Conservation (phyloP, 306 rosid species). For the Purshia tridentata region DNA sequence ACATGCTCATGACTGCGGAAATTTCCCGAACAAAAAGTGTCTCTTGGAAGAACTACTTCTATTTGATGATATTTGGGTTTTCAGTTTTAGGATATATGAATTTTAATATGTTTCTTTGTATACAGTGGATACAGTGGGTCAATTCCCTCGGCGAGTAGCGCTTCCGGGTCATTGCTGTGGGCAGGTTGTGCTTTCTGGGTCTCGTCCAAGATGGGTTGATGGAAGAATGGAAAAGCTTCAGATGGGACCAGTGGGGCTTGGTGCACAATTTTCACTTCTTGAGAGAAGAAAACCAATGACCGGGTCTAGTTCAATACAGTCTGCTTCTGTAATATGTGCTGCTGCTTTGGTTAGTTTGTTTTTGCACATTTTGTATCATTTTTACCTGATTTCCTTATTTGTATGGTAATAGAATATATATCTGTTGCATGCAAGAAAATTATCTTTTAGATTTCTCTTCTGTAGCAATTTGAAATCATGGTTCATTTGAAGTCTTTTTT, state of each 20-base stretch:
- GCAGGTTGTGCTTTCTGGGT: slow-evolving; percentile 7
- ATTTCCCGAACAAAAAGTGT: not conserved
- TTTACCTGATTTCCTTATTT: slow-evolving; percentile 5
- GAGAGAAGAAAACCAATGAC: slow-evolving; percentile 16
- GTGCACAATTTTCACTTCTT: slow-evolving; percentile 4
- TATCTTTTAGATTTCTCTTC: not conserved
- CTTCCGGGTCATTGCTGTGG: no score
- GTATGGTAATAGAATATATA: not conserved
- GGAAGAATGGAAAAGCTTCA: slow-evolving; percentile 28
- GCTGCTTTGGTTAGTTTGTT: slow-evolving; percentile 57
- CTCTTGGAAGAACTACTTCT: not conserved
- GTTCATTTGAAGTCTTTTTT: not conserved
- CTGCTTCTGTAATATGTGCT: slow-evolving; percentile 38
- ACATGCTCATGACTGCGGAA: not conserved
- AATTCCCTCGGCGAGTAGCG: not conserved
- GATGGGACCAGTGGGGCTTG: slow-evolving; percentile 17
- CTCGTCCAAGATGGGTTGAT: slow-evolving; percentile 33
- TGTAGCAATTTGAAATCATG: not conserved
- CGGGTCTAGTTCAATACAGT: slow-evolving; percentile 27
- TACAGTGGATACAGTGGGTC: slow-evolving; percentile 23
- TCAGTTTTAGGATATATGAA: not conserved
- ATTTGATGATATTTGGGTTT: not conserved
- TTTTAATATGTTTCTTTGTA: not conserved
- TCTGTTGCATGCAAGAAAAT: not conserved
- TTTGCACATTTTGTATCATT: slow-evolving; percentile 13